Evolutionary conservation across 2,329 filamentous ascomycete species (phyloP), one percentile per base, ranked within the genome.

Genomic region (Botrytis fragariae): DNA sequence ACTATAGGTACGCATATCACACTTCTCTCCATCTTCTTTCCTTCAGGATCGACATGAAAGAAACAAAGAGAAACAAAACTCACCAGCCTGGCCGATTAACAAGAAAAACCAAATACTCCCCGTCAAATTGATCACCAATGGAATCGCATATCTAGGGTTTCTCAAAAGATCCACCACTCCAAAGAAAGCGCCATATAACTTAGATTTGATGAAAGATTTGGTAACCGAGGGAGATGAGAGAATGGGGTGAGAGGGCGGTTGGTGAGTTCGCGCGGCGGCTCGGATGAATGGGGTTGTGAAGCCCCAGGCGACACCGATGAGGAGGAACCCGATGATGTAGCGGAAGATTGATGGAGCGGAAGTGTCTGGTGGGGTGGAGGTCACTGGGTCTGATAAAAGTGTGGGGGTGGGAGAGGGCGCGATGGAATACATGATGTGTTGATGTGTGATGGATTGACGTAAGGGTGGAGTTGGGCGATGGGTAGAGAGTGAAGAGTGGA

Each of bases 101-200:
- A 98, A 83, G 79, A 98, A 98, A 83, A 98, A 98, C 95, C 95
- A 98, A 72, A 98, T 87, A 80, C 94, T 97, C 44, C 95, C 95
- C 4, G 95, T 97, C 71, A 98, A 84, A 81, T 98, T 98, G 74
- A 97, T 83, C 70, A 97, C 83, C 77, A 98, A 83, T 32, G 95
- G 95, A 39, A 97, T 84, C 9, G 94, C 93, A 83, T 98, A 98
- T 29, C 89, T 88, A 51, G 95, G 95, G 77, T 94, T 94, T 74
- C 88, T 86, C 70, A 98, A 83, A 74, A 98, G 85, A 80, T 97
- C 95, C 20, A 90, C 79, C 1, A 95, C 92, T 5, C 90, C 91
- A 81, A 93, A 96, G 79, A 92, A 88, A 12, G 91, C 86, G 1
- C 87, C 87, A 76, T 90, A 88, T 1, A 92, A 75, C 79, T 88